phyloP scores from a whole-genome alignment of 805 yeast genomes.

The Kazachstania kunashirensis region DNA sequence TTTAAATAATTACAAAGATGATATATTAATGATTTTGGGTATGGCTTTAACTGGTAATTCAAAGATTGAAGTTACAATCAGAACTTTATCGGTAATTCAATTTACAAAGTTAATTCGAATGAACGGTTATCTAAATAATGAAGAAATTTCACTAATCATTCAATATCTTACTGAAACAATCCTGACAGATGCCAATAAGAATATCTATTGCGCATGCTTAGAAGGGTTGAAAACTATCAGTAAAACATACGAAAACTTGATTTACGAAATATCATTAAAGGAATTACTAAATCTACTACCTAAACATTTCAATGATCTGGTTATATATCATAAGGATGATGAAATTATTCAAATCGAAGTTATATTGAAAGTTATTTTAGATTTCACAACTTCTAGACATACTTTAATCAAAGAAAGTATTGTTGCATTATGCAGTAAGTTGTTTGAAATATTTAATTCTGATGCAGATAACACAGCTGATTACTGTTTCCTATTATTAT shows the following conservation, averaged over 20 bases:
- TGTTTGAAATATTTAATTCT: constrained; percentile 9
- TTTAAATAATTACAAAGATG: constrained; percentile 44
- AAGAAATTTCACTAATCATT: constrained; percentile 53
- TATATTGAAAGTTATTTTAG: constrained; percentile 29
- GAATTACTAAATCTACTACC: constrained; percentile 43
- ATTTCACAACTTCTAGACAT: constrained; percentile 27
- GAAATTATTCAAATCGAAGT: constrained; percentile 26
- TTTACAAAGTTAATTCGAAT: constrained; percentile 48
- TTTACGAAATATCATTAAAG: constrained; percentile 45
- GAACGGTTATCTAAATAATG: constrained; percentile 37
- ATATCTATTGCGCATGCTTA: constrained; percentile 44
- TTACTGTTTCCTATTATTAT: constrained; percentile 22
- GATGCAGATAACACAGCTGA: constrained; percentile 9
- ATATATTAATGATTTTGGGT: constrained; percentile 56
- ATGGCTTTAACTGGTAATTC: constrained; percentile 61
- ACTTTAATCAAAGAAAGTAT: constrained; percentile 23
- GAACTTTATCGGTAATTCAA: constrained; percentile 57
- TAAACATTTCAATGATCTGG: constrained; percentile 29
- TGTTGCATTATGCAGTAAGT: constrained; percentile 13
- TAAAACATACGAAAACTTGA: constrained; percentile 26
- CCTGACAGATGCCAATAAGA: constrained; percentile 40
- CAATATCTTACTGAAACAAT: constrained; percentile 58
- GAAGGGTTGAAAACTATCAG: constrained; percentile 42
- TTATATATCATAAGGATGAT: constrained; percentile 19
- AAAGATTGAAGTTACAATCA: constrained; percentile 55